Percentiles rank a stretch among this genome's conserved stretches.
phyloP scores from a whole-genome alignment of 2,329 filamentous ascomycete species.

The Talaromyces sp. region DNA sequence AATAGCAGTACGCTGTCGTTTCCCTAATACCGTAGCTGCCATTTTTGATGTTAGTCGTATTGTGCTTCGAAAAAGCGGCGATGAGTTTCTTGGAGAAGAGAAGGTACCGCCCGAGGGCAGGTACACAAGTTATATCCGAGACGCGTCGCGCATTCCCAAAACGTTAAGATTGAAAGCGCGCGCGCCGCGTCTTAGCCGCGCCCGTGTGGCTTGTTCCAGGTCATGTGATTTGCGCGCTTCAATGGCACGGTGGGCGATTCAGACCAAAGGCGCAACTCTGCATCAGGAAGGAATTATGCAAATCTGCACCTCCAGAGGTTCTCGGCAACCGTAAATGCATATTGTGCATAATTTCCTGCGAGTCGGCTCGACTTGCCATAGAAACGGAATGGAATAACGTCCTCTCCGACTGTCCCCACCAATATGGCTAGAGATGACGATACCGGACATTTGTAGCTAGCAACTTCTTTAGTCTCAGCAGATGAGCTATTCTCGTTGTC shows the following conservation, averaged over 20 bases:
- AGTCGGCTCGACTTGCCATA: constrained; percentile 5
- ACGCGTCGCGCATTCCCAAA: constrained; percentile 21
- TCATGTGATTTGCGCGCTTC: constrained; percentile 14
- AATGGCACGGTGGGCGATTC: not conserved
- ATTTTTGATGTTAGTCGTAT: constrained; percentile 28
- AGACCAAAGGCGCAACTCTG: constrained; percentile 4
- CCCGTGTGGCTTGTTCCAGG: constrained; percentile 18
- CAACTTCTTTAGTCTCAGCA: not conserved
- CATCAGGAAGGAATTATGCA: constrained; percentile 11
- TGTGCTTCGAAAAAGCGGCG: constrained; percentile 24
- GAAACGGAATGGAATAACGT: constrained; percentile 5
- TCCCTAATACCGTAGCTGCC: constrained; percentile 43
- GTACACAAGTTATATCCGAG: constrained; percentile 19
- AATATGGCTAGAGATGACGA: constrained; percentile 10
- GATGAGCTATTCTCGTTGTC: not conserved
- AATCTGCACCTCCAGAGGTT: not conserved
- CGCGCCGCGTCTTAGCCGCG: constrained; percentile 20
- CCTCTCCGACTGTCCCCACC: constrained; percentile 5
- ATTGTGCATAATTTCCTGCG: not conserved
- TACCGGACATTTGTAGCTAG: constrained; percentile 1
- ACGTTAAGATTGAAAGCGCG: constrained; percentile 21
- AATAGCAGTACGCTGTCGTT: constrained; percentile 40
- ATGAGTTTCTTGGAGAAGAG: constrained; percentile 23
- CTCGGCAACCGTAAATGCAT: constrained; percentile 1
- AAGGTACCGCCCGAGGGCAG: constrained; percentile 23